Evolutionary conservation across 768 basidiomycete genomes (phyloP).

Genomic region (Sarcomyxa edulis): DNA sequence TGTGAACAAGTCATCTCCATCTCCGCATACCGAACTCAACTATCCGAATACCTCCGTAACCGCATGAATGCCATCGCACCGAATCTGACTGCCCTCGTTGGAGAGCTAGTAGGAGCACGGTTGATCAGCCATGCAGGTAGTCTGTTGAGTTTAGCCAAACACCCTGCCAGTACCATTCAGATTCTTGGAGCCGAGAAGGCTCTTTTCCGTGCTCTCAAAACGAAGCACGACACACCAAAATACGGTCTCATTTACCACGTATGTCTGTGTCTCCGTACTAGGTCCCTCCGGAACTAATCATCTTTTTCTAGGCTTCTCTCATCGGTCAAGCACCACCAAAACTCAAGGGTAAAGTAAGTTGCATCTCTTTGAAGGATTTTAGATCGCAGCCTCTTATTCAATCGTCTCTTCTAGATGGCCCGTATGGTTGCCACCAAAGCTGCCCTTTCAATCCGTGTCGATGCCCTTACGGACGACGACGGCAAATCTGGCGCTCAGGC

Average conservation of each 20-base stretch:
- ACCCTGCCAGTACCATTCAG: conserved; percentile 97
- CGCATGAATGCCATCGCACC: conserved; percentile 98
- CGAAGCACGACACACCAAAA: conserved; percentile 98
- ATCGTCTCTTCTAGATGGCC: conserved; percentile 65
- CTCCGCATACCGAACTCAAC: conserved; percentile 88
- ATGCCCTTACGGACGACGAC: conserved; percentile 90
- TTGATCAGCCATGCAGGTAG: conserved; percentile 96
- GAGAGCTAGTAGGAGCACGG: conserved; percentile 89
- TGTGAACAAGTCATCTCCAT: conserved; percentile 99
- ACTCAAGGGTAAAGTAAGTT: conserved; percentile 87
- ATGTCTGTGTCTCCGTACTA: conserved; percentile 18
- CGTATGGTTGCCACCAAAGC: conserved; percentile 99
- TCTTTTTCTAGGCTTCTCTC: conserved; percentile 67
- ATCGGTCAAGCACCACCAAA: conserved; percentile 97
- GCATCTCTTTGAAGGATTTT: neutral
- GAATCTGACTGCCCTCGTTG: conserved; percentile 88
- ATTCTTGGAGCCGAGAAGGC: conserved; percentile 99
- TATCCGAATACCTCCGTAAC: conserved; percentile 94
- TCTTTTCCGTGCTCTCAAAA: conserved; percentile 95
- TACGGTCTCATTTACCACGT: conserved; percentile 99
- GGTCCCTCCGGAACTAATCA: conserved; percentile 4
- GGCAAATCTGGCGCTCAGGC: conserved; percentile 81
- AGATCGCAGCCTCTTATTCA: neutral
- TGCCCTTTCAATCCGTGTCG: conserved; percentile 94
- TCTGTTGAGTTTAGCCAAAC: conserved; percentile 91